phyloP scores from a whole-genome alignment of 2,329 filamentous ascomycete species.

The Blumeria graminis region DNA sequence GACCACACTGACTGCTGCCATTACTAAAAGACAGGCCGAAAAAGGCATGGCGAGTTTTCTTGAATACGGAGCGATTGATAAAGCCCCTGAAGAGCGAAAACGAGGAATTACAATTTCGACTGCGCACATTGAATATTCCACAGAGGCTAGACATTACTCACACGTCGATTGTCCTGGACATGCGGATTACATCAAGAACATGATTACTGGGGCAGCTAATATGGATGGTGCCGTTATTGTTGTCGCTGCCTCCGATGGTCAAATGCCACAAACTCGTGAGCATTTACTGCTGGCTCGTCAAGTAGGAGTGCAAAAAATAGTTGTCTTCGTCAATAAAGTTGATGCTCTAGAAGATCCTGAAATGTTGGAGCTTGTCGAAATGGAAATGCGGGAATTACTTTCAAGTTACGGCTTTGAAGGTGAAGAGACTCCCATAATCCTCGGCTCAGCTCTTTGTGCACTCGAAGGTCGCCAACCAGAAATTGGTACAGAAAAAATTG shows the following conservation, averaged over 20 bases:
- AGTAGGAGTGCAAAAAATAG: slow-evolving; percentile 92
- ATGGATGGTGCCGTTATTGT: slow-evolving; percentile 99
- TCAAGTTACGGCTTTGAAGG: slow-evolving; percentile 88
- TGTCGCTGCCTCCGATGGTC: slow-evolving; percentile 90
- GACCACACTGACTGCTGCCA: slow-evolving; percentile 95
- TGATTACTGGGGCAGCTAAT: slow-evolving; percentile 98
- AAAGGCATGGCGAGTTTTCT: slow-evolving; percentile 89
- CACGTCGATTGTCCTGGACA: slow-evolving; percentile 99
- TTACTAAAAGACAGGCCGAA: slow-evolving; percentile 91
- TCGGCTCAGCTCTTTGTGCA: slow-evolving; percentile 90
- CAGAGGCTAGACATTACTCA: slow-evolving; percentile 84
- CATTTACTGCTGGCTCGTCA: slow-evolving; percentile 93
- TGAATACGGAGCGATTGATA: slow-evolving; percentile 95
- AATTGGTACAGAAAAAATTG: slow-evolving; percentile 69
- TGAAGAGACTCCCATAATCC: slow-evolving; percentile 88
- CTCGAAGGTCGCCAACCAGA: slow-evolving; percentile 70
- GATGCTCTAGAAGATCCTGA: slow-evolving; percentile 93
- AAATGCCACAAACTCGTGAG: slow-evolving; percentile 99
- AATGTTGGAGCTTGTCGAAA: slow-evolving; percentile 99
- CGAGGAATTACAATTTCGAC: slow-evolving; percentile 99
- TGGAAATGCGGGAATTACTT: slow-evolving; percentile 98
- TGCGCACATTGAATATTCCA: slow-evolving; percentile 95
- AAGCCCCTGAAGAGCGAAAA: slow-evolving; percentile 97
- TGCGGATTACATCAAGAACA: slow-evolving; percentile 99
- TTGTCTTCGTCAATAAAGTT: slow-evolving; percentile 99